A percentile compares a stretch with the other conserved stretches of the same genome.
phyloP scores from a whole-genome alignment of 2,329 filamentous ascomycete genomes.

The Pyricularia sp. region DNA sequence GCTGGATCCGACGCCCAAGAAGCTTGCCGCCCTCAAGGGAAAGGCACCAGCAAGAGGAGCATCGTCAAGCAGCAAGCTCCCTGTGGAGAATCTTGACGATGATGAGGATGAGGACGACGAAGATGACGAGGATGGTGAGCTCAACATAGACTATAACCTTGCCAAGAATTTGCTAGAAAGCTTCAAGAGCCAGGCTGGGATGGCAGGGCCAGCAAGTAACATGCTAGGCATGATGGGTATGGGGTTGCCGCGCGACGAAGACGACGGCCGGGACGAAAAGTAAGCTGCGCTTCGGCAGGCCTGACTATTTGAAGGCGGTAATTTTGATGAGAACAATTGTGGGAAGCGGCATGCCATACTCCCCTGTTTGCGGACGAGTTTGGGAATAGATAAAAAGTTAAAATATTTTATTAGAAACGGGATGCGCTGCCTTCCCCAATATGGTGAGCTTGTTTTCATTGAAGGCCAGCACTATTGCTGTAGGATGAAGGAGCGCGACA shows the following conservation, averaged over 20 bases:
- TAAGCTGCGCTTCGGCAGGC: neutral
- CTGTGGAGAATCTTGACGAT: slow-evolving; percentile 10
- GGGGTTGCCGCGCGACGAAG: slow-evolving; percentile 70
- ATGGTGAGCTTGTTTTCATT: neutral
- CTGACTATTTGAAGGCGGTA: neutral
- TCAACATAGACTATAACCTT: slow-evolving; percentile 77
- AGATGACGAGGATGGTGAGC: slow-evolving; percentile 44
- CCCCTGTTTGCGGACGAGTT: neutral
- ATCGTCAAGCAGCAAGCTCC: slow-evolving; percentile 5
- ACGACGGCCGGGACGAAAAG: slow-evolving; percentile 28
- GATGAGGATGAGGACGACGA: slow-evolving; percentile 8
- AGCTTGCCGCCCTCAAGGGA: slow-evolving; percentile 19
- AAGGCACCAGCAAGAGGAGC: slow-evolving; percentile 12
- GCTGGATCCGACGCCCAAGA: slow-evolving; percentile 30
- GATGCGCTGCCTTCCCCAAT: neutral
- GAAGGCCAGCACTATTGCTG: neutral
- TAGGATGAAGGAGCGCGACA: neutral
- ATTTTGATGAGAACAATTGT: neutral
- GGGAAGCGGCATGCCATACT: neutral
- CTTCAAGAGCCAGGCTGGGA: slow-evolving; percentile 82
- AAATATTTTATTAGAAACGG: neutral
- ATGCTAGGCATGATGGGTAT: slow-evolving; percentile 81
- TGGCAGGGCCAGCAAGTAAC: slow-evolving; percentile 79
- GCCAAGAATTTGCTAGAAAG: slow-evolving; percentile 87
- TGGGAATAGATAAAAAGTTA: neutral